phyloP scores from a whole-genome alignment of 345 rosid genomes.

The Eucalyptus grandis region DNA sequence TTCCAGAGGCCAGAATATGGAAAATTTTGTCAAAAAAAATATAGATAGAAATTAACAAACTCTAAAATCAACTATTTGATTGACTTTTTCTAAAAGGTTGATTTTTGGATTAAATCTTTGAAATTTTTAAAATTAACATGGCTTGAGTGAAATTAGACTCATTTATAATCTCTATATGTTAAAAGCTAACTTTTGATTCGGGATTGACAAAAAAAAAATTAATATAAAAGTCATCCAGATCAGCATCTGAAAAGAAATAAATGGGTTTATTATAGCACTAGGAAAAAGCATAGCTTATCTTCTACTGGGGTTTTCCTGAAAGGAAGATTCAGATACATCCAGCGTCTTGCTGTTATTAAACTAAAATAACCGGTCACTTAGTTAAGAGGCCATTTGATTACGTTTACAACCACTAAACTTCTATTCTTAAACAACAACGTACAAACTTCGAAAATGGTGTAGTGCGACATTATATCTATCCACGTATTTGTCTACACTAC shows the following conservation, averaged over 20 bases:
- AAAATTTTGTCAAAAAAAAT: too few species aligned
- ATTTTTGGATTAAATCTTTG: too few species aligned
- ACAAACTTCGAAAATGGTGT: neutral
- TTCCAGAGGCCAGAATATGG: too few species aligned
- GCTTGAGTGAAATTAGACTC: too few species aligned
- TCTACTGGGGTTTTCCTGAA: neutral
- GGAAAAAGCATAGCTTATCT: neutral
- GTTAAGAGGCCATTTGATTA: neutral
- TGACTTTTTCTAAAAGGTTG: too few species aligned
- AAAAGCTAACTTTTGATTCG: too few species aligned
- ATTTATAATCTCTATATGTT: too few species aligned
- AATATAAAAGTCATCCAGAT: too few species aligned
- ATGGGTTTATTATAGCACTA: neutral
- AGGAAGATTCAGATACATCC: neutral
- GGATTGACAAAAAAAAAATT: too few species aligned
- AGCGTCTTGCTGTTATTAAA: neutral
- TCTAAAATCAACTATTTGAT: too few species aligned
- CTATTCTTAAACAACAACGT: neutral
- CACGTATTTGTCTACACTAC: neutral
- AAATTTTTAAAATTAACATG: too few species aligned
- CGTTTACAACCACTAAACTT: neutral
- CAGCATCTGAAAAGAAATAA: neutral
- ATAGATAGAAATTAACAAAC: too few species aligned
- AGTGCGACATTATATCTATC: neutral
- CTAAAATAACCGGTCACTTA: neutral